Conservation (phyloP, 768 basidiomycete species). For the Rhodotorula sphaerocarpa region DNA sequence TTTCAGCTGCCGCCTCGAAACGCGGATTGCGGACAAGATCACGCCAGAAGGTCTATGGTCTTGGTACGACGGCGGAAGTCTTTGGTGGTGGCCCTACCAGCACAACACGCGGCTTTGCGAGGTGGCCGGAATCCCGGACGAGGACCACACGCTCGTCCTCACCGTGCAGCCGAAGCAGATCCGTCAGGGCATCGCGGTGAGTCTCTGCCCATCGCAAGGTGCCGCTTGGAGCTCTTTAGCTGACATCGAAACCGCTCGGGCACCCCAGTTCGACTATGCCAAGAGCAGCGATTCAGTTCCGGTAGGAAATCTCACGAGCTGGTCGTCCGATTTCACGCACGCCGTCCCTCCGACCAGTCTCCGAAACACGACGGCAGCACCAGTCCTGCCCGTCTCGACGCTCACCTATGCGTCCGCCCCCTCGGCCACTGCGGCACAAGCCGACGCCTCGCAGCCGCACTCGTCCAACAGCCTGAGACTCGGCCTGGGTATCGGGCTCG, state of each 20-base stretch:
- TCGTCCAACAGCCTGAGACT: neutral
- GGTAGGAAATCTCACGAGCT: neutral
- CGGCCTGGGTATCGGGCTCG: constrained; percentile 4
- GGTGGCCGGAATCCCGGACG: neutral
- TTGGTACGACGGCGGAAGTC: neutral
- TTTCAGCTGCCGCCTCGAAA: neutral
- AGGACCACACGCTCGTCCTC: neutral
- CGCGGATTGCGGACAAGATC: neutral
- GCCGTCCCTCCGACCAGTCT: neutral
- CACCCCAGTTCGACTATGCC: neutral
- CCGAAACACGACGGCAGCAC: neutral
- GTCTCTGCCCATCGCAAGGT: neutral
- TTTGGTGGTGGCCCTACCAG: neutral
- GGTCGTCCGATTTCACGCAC: neutral
- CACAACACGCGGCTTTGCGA: neutral
- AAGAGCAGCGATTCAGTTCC: neutral
- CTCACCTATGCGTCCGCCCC: neutral
- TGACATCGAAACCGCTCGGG: neutral
- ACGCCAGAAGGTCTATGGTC: neutral
- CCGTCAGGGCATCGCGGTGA: neutral
- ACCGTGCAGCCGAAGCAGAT: constrained; percentile 3
- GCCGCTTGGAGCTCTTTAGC: neutral
- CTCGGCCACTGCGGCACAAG: neutral
- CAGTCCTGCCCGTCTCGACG: neutral
- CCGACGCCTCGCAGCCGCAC: neutral